A percentile compares a stretch with the other conserved stretches of the same genome.
Conservation (phyloP, 495 filamentous ascomycete genomes). For the Letharia lupina region DNA sequence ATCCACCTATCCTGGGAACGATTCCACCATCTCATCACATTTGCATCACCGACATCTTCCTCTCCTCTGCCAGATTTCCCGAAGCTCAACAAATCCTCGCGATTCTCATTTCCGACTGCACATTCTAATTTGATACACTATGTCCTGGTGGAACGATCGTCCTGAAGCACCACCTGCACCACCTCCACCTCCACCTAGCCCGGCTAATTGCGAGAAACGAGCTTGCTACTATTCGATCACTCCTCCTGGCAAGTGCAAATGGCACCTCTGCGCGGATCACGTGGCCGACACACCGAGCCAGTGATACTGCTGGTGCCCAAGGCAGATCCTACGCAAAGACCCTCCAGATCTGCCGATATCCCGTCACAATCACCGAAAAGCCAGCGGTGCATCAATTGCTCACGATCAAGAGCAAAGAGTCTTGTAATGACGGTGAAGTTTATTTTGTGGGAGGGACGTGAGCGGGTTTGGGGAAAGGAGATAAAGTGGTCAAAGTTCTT, state of each 20-base stretch:
- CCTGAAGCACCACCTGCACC: constrained; percentile 16
- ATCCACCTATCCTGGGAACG: neutral
- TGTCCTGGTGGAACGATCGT: constrained; percentile 6
- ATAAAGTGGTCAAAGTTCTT: neutral
- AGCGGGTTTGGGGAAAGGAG: neutral
- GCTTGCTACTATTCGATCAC: neutral
- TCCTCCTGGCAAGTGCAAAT: neutral
- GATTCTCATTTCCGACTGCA: neutral
- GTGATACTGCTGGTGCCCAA: neutral
- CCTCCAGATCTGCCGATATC: neutral
- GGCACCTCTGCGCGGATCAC: neutral
- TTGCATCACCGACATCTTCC: neutral
- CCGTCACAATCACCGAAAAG: neutral
- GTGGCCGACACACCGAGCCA: neutral
- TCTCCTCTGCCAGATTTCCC: neutral
- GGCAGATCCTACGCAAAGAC: neutral
- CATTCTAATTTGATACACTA: neutral
- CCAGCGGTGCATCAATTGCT: neutral
- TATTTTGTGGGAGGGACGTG: neutral
- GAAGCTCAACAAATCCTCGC: neutral
- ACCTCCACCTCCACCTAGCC: constrained; percentile 21
- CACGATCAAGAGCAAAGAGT: neutral
- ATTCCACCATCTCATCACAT: neutral
- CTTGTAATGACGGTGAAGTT: neutral
- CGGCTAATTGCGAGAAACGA: neutral